Evolutionary conservation across 305 asterid genomes (phyloP).

Genomic region (Ilex paraguariensis): DNA sequence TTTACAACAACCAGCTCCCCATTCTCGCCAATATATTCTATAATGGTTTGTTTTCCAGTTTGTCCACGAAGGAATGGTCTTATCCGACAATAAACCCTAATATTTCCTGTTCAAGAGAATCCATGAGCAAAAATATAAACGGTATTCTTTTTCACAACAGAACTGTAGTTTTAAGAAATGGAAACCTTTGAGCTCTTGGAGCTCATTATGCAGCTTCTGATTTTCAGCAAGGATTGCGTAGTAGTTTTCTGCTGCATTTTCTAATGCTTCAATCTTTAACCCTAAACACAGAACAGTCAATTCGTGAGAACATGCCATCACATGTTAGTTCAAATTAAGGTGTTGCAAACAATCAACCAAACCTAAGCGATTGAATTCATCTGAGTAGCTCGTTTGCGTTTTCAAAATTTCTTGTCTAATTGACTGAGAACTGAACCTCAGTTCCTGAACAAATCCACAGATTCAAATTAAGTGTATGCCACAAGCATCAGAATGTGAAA

Average conservation of each 20-base stretch:
- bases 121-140: constrained; percentile 1
- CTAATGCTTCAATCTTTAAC: constrained; percentile 42
- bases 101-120: constrained; percentile 55
- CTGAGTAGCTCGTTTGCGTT: constrained; percentile 57
- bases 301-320: background rate
- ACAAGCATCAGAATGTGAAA: background rate
- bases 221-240: constrained; percentile 65
- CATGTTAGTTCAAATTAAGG: background rate
- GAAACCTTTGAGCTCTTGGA: constrained; percentile 87
- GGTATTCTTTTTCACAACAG: constrained; percentile 8
- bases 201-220: constrained; percentile 78
- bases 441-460: constrained; percentile 45
- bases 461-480: background rate
- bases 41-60: constrained; percentile 60
- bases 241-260: constrained; percentile 63
- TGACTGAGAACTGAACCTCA: constrained; percentile 63
- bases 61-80: constrained; percentile 82
- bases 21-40: constrained; percentile 73
- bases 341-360: constrained; percentile 4
- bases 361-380: constrained; percentile 64
- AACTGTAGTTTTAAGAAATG: constrained; percentile 10
- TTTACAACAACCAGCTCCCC: constrained; percentile 69
- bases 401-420: constrained; percentile 64
- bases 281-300: constrained; percentile 31
- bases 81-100: constrained; percentile 84